These are phyloP conservation scores for Talaromyces sp. DNA, from an alignment of 2,329 filamentous ascomycete species.

Conservation along the genomic window DNA sequence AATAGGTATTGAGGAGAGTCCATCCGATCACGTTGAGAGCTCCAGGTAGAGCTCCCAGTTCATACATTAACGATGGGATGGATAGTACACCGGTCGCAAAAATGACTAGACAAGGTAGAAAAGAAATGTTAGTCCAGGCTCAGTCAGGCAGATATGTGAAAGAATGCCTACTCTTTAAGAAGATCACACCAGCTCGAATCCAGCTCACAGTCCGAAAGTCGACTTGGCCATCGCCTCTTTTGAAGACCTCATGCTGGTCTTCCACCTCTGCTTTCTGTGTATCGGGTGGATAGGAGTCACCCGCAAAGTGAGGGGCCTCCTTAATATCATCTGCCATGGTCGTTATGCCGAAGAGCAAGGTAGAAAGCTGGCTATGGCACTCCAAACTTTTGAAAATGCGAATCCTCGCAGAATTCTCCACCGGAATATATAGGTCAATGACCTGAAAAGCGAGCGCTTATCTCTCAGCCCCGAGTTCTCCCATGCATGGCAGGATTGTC, in stretches of 20 bases:
- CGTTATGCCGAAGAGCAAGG: conserved; percentile 8
- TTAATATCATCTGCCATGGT: conserved; percentile 16
- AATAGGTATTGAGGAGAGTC: conserved; percentile 54
- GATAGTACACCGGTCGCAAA: conserved; percentile 51
- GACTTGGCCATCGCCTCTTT: conserved; percentile 50
- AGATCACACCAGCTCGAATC: conserved; percentile 56
- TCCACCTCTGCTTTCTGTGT: conserved; percentile 17
- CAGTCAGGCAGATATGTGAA: not conserved
- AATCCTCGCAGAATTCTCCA: not conserved
- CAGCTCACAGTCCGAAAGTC: conserved; percentile 59
- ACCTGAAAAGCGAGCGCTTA: conserved; percentile 3
- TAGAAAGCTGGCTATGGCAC: not conserved
- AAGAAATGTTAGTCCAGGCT: not conserved
- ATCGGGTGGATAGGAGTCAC: conserved; percentile 3
- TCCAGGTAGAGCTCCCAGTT: conserved; percentile 52
- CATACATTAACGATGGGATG: conserved; percentile 53
- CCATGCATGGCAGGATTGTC: conserved; percentile 4
- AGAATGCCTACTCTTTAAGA: conserved; percentile 48
- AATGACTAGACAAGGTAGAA: conserved; percentile 22
- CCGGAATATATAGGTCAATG: not conserved
- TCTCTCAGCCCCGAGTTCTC: conserved; percentile 5
- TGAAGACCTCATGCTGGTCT: conserved; percentile 52
- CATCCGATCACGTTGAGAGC: conserved; percentile 53
- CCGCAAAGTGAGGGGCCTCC: conserved; percentile 6
- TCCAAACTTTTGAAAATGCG: not conserved